Conservation (phyloP, 139 green algal species). For the Chlorella sp. region DNA sequence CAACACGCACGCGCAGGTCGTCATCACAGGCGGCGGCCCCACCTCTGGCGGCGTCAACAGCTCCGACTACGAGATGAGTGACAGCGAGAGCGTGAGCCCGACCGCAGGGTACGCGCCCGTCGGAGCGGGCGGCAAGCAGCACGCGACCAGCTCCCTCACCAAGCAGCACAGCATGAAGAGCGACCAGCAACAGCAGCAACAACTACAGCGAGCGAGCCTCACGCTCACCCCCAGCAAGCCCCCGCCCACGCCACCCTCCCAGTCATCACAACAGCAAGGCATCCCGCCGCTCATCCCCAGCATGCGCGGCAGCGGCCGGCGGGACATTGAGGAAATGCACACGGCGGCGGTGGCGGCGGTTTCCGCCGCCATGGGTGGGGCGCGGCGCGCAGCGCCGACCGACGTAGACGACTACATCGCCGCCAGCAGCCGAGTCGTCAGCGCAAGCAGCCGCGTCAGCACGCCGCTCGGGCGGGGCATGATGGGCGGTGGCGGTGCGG, state of each 20-base stretch:
- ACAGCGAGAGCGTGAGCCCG: constrained; percentile 3
- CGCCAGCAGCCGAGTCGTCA: too few relatives aligned
- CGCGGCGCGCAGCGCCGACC: too few relatives aligned
- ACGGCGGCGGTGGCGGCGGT: constrained; percentile 21
- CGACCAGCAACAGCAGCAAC: too few relatives aligned
- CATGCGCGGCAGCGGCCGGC: constrained; percentile 39
- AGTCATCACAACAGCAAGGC: background rate
- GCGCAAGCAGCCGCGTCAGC: background rate
- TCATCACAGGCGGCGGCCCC: background rate
- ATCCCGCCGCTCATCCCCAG: constrained; percentile 4
- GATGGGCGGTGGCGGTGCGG: background rate
- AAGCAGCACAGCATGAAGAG: background rate
- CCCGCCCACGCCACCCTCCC: background rate
- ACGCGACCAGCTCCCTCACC: background rate
- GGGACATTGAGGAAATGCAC: constrained; percentile 51
- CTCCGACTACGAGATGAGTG: constrained; percentile 9
- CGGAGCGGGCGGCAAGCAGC: background rate
- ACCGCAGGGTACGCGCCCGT: constrained; percentile 1
- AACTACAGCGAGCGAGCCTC: too few relatives aligned
- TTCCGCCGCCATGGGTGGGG: background rate
- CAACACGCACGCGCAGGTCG: background rate
- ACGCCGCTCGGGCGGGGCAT: background rate
- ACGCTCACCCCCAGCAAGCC: too few relatives aligned
- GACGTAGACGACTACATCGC: background rate
- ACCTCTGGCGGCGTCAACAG: background rate